These are phyloP conservation scores for Salvia splendens DNA, from an alignment of 257 asterid genomes.

Conservation along the genomic window DNA sequence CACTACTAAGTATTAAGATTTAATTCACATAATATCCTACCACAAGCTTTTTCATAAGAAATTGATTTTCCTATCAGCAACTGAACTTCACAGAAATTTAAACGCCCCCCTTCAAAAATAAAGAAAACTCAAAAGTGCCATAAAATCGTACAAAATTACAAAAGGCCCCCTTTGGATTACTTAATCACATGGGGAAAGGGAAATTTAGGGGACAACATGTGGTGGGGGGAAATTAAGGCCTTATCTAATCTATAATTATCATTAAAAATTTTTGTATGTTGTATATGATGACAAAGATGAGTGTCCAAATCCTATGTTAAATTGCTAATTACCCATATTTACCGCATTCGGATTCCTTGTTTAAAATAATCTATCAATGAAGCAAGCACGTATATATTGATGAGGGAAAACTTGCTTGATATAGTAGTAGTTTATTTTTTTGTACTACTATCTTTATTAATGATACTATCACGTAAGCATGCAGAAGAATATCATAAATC, in stretches of 20 bases:
- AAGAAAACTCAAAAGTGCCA: not conserved
- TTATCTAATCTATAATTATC: conserved; percentile 23
- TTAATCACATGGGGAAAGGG: conserved; percentile 30
- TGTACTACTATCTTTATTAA: too few species aligned
- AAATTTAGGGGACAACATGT: conserved; percentile 34
- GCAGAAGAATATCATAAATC: not conserved
- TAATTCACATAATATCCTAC: too few species aligned
- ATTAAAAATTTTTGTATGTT: too few species aligned
- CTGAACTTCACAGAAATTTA: not conserved
- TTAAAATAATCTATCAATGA: too few species aligned
- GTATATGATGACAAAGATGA: conserved; percentile 11
- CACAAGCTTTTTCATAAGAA: too few species aligned
- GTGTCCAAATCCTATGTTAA: conserved; percentile 27
- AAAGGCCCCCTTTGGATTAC: not conserved
- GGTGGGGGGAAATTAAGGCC: conserved; percentile 43
- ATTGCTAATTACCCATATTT: not conserved
- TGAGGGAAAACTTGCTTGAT: too few species aligned
- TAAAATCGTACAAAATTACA: conserved; percentile 10
- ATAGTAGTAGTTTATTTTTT: too few species aligned
- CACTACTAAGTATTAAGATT: not conserved
- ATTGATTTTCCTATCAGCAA: not conserved
- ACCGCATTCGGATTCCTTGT: not conserved
- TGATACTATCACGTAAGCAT: not conserved
- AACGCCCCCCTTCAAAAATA: conserved; percentile 25
- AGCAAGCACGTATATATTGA: too few species aligned